Base-by-base conservation (phyloP, 148 eudicot genomes). In the Salicornia ramosissima region DNA sequence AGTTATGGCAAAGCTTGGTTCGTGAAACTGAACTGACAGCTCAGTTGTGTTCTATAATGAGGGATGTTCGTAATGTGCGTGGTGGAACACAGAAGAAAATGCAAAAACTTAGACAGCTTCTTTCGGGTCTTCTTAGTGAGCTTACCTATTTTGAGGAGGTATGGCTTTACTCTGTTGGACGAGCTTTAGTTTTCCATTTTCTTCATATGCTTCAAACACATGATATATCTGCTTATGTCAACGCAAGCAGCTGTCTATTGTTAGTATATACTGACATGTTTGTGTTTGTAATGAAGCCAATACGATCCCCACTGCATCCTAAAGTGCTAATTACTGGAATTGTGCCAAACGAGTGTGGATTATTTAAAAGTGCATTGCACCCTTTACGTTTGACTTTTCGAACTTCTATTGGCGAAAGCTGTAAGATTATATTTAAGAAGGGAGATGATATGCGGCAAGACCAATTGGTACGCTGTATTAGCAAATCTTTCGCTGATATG, bases 361-460 rank as follows among this genome's bases (percentile, higher is more conserved):
- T 94, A 76, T 94, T 94, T 55, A 94, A 90, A 87, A 94, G 98
- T 75, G 86, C 89, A 28, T 76, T 94, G 77, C 83, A 84, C 82
- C 98, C 98, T 76, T 78, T 94, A 82, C 87, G 96, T 39, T 77
- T 94, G 68, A 88, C 98, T 64, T 88, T 90, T 74, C 82, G 91
- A 75, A 88, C 91, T 54, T 90, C 87, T 58, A 80, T 58, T 74
- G 95, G 96, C 72, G 97, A 87, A 78, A 82, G 77, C 71, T 88
- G 90, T 83, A 87, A 90, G 85, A 84, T 94, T 73, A 94, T 90
- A 59, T 94, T 90, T 73, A 94, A 94, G 79, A 94, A 94, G 78
- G 98, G 98, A 75, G 98, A 94, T 75, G 98, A 94, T 73, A 86
- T 94, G 75, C 90, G 98, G 74, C 98, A 90, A 86, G 97, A 90